phyloP scores from a whole-genome alignment of 768 basidiomycete genomes.

The Mycena alexandri region DNA sequence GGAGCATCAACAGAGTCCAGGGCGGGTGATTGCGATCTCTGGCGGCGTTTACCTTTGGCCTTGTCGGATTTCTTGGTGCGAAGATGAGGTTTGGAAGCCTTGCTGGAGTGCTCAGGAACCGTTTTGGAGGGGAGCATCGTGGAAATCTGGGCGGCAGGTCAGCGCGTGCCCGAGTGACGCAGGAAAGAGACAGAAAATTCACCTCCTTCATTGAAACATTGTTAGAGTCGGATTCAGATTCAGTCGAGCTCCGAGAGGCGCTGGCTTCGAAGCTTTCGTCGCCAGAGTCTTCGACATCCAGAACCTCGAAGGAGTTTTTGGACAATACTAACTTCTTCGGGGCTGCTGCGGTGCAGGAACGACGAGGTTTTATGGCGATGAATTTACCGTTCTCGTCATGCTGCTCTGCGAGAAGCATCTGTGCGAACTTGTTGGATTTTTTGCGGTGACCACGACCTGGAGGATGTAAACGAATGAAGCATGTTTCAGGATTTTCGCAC shows the following conservation, averaged over 20 bases:
- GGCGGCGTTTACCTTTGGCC: conserved; percentile 7
- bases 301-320: conserved; percentile 1
- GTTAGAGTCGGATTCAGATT: conserved; percentile 4
- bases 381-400: conserved; percentile 4
- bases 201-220: conserved; percentile 8
- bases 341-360: background rate
- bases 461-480: background rate
- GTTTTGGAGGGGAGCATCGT: conserved; percentile 14
- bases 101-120: background rate
- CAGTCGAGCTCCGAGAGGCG: background rate
- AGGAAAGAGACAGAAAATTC: background rate
- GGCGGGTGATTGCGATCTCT: background rate
- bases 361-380: background rate
- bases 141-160: background rate
- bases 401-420: background rate
- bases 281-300: conserved; percentile 3
- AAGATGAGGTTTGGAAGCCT: background rate
- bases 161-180: background rate
- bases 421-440: background rate
- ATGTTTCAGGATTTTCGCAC: background rate
- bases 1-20: background rate
- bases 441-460: conserved; percentile 8
- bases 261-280: conserved; percentile 9
- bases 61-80: conserved; percentile 8
- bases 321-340: background rate